phyloP scores from a whole-genome alignment of 2,329 filamentous ascomycete species.

The Periconia sp. region DNA sequence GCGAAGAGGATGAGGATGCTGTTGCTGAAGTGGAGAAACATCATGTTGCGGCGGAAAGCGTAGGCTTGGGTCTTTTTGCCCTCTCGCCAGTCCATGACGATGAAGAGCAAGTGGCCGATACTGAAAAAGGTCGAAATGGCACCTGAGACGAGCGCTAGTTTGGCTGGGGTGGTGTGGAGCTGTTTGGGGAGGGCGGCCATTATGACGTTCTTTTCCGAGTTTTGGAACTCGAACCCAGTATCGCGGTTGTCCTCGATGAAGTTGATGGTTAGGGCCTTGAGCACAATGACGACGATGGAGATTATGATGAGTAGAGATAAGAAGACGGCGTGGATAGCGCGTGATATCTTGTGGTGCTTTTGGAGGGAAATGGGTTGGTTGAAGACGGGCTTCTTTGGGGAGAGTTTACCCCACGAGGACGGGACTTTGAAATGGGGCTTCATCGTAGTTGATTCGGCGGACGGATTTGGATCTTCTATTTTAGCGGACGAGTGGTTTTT shows the following conservation, averaged over 20 bases:
- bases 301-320: conserved; percentile 22
- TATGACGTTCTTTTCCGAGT: conserved; percentile 16
- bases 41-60: conserved; percentile 36
- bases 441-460: conserved; percentile 13
- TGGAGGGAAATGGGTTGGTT: conserved; percentile 18
- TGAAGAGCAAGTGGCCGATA: conserved; percentile 22
- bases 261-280: conserved; percentile 33
- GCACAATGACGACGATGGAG: conserved; percentile 22
- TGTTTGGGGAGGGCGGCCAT: conserved; percentile 33
- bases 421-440: conserved; percentile 16
- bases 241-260: conserved; percentile 37
- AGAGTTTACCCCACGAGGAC: conserved; percentile 9
- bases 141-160: conserved; percentile 27
- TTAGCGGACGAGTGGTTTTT: neutral
- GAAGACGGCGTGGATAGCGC: conserved; percentile 18
- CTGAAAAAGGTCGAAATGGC: conserved; percentile 25
- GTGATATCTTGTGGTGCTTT: conserved; percentile 20
- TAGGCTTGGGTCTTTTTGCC: conserved; percentile 33
- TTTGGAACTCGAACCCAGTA: conserved; percentile 32
- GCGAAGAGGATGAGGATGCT: conserved; percentile 31
- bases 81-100: conserved; percentile 27
- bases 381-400: conserved; percentile 21
- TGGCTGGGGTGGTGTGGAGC: conserved; percentile 29
- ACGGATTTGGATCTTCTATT: conserved; percentile 1
- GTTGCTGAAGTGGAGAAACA: conserved; percentile 36